These are phyloP conservation scores for Populus hybrid DNA, from an alignment of 441 rosid species.

Conservation along the genomic window DNA sequence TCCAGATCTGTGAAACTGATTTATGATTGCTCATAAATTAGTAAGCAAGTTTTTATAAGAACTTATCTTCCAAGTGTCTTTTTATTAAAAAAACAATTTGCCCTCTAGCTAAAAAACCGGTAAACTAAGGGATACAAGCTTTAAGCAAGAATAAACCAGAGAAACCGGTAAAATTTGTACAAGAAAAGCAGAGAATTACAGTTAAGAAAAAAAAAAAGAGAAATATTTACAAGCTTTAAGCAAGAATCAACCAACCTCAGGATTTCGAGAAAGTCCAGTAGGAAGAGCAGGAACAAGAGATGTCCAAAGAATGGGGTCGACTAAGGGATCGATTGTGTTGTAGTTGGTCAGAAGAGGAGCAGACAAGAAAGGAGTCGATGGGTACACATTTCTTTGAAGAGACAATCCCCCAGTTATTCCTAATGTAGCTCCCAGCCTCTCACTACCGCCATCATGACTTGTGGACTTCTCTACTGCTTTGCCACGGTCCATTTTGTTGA, in stretches of 20 bases:
- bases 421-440: slow-evolving; percentile 50
- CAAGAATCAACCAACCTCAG: slow-evolving; percentile 49
- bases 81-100: background rate
- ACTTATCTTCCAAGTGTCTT: background rate
- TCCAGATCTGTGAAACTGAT: background rate
- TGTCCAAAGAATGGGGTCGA: slow-evolving; percentile 86
- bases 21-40: background rate
- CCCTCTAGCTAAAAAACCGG: background rate
- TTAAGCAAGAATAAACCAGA: too few relatives aligned
- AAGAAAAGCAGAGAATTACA: background rate
- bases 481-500: slow-evolving; percentile 70
- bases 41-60: background rate
- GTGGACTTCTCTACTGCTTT: slow-evolving; percentile 70
- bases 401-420: slow-evolving; percentile 62
- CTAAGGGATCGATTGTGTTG: slow-evolving; percentile 61
- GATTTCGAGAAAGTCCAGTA: slow-evolving; percentile 54
- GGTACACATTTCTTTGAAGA: slow-evolving; percentile 70
- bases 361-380: slow-evolving; percentile 73
- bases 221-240: slow-evolving; percentile 9
- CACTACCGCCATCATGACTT: slow-evolving; percentile 43
- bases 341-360: slow-evolving; percentile 85
- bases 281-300: slow-evolving; percentile 70
- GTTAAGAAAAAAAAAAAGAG: background rate
- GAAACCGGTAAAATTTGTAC: too few relatives aligned
- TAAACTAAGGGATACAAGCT: too few relatives aligned